Evolutionary conservation across 208 protist species (phyloP).

Genomic region (Trichomonas vaginalis): DNA sequence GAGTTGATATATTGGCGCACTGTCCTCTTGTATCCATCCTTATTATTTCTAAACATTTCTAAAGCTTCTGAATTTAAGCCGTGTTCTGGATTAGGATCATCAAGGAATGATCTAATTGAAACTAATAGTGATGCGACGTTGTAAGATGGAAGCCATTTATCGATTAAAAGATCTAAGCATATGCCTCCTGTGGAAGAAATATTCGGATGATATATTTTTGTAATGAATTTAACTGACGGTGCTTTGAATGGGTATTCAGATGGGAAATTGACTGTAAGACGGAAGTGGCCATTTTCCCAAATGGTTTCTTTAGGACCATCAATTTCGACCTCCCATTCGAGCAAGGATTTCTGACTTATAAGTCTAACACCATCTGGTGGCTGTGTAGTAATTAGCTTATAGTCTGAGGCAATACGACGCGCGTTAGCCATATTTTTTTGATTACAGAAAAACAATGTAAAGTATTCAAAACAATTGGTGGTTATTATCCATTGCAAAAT

Average conservation of each 20-base stretch:
- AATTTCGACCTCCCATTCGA: conserved; percentile 24
- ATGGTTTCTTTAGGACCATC: conserved; percentile 35
- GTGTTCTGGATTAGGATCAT: conserved; percentile 5
- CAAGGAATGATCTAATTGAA: conserved; percentile 10
- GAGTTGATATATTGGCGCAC: neutral
- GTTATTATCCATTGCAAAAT: too few relatives aligned
- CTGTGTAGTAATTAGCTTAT: neutral
- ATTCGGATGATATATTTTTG: conserved; percentile 6
- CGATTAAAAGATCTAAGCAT: neutral
- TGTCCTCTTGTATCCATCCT: neutral
- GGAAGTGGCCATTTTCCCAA: conserved; percentile 44
- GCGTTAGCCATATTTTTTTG: neutral
- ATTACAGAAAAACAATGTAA: neutral
- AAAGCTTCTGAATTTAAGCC: conserved; percentile 4
- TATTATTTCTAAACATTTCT: conserved; percentile 12
- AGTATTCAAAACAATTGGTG: neutral
- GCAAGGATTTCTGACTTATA: neutral
- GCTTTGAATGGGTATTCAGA: conserved; percentile 50
- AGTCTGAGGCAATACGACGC: neutral
- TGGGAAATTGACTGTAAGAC: conserved; percentile 41
- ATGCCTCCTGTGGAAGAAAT: neutral
- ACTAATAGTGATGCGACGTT: neutral
- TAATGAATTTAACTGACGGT: conserved; percentile 26
- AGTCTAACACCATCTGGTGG: conserved; percentile 6
- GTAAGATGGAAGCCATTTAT: conserved; percentile 8